phyloP scores from a whole-genome alignment of 805 yeast genomes.

The Priceomyces castillae region DNA sequence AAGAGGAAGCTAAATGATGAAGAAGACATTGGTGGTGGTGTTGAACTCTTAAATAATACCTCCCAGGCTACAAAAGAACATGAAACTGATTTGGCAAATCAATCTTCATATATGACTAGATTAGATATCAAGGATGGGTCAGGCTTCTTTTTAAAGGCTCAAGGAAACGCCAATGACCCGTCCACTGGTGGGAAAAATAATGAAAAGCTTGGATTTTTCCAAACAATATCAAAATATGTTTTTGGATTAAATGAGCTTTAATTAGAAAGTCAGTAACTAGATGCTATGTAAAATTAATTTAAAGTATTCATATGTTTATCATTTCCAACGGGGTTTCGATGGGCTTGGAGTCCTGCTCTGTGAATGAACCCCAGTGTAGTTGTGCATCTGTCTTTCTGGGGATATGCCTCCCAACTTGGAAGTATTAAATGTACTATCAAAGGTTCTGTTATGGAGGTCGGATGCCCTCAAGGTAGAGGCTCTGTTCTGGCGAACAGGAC shows the following conservation, averaged over 20 bases:
- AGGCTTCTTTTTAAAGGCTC: constrained; percentile 28
- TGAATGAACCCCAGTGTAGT: background rate
- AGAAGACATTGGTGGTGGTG: constrained; percentile 49
- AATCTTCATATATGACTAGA: constrained; percentile 22
- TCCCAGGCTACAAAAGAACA: constrained; percentile 9
- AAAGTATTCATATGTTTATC: background rate
- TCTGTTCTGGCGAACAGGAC: background rate
- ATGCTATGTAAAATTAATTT: background rate
- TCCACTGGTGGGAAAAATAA: constrained; percentile 16
- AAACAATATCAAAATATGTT: constrained; percentile 31
- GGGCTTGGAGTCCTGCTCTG: constrained; percentile 10
- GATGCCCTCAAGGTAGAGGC: background rate
- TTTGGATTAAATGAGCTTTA: constrained; percentile 46
- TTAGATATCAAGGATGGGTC: constrained; percentile 42
- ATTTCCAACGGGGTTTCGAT: constrained; percentile 11
- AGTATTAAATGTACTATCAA: constrained; percentile 1
- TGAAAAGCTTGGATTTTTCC: constrained; percentile 33
- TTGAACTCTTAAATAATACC: constrained; percentile 8
- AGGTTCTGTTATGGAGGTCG: background rate
- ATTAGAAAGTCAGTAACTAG: background rate
- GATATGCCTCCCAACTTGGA: background rate
- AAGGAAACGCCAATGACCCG: constrained; percentile 20
- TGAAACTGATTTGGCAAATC: constrained; percentile 7
- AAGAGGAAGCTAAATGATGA: constrained; percentile 39
- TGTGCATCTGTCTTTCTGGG: background rate